Conservation (phyloP, 1,139 yeast species). For the Sugiyamaella castrensis region DNA sequence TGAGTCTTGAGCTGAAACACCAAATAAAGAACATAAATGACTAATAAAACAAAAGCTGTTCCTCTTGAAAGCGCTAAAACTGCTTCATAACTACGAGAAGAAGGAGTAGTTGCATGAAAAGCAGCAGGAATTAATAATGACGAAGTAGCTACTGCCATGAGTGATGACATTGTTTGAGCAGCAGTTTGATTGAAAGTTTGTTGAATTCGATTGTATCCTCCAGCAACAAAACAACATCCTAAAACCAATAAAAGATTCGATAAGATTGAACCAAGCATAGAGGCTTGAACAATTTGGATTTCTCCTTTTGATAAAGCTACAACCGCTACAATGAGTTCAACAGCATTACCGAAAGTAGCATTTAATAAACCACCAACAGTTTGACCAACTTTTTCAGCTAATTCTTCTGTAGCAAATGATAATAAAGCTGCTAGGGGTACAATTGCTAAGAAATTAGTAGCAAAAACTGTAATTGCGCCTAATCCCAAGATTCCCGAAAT, state of each 20-base stretch:
- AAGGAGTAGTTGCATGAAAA: slow-evolving; percentile 78
- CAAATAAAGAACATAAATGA: slow-evolving; percentile 76
- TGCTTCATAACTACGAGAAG: slow-evolving; percentile 42
- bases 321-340: slow-evolving; percentile 85
- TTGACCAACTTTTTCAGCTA: slow-evolving; percentile 79
- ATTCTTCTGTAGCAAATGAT: slow-evolving; percentile 90
- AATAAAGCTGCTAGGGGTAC: slow-evolving; percentile 88
- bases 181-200: slow-evolving; percentile 93
- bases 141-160: slow-evolving; percentile 86
- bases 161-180: slow-evolving; percentile 94
- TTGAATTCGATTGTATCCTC: slow-evolving; percentile 82
- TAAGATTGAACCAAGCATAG: slow-evolving; percentile 91
- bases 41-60: slow-evolving; percentile 71
- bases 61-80: slow-evolving; percentile 82
- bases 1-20: slow-evolving; percentile 89
- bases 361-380: slow-evolving; percentile 89
- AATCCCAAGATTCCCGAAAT: slow-evolving; percentile 59
- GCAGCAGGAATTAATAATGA: slow-evolving; percentile 94
- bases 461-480: slow-evolving; percentile 60
- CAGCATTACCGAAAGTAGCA: slow-evolving; percentile 96
- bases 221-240: slow-evolving; percentile 94
- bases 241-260: slow-evolving; percentile 83
- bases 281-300: slow-evolving; percentile 87
- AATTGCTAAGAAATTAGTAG: slow-evolving; percentile 82
- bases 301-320: slow-evolving; percentile 86